phyloP scores from a whole-genome alignment of 768 basidiomycete genomes.

The Hygrocybe punicea region DNA sequence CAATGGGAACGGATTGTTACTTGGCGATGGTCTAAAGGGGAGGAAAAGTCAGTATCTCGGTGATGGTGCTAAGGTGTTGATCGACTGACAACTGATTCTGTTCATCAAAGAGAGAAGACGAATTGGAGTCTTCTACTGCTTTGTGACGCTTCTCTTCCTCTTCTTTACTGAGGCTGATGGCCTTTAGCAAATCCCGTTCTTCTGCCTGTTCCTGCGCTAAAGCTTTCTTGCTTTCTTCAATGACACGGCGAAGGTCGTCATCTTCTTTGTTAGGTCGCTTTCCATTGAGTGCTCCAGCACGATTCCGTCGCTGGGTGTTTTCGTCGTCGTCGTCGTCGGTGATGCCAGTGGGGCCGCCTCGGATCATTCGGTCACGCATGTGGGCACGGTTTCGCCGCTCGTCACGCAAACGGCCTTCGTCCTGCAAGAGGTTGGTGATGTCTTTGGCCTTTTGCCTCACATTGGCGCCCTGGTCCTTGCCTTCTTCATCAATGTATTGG shows the following conservation, averaged over 20 bases:
- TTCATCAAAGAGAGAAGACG: slow-evolving; percentile 81
- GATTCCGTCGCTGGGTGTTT: slow-evolving; percentile 46
- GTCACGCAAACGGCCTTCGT: slow-evolving; percentile 78
- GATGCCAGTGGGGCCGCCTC: slow-evolving; percentile 47
- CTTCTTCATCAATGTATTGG: slow-evolving; percentile 91
- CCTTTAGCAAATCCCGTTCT: slow-evolving; percentile 81
- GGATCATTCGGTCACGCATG: slow-evolving; percentile 95
- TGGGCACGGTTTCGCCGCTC: slow-evolving; percentile 79
- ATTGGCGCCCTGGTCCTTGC: slow-evolving; percentile 98
- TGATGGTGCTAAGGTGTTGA: background rate
- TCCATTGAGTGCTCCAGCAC: background rate
- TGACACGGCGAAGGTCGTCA: slow-evolving; percentile 79
- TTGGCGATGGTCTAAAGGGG: slow-evolving; percentile 30
- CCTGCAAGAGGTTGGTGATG: slow-evolving; percentile 88
- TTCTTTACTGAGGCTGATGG: slow-evolving; percentile 83
- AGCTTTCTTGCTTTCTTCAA: slow-evolving; percentile 83
- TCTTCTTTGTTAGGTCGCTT: slow-evolving; percentile 49
- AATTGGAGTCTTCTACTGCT: slow-evolving; percentile 70
- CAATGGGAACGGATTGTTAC: slow-evolving; percentile 57
- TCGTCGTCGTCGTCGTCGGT: slow-evolving; percentile 36
- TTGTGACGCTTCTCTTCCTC: slow-evolving; percentile 78
- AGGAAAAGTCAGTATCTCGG: slow-evolving; percentile 1
- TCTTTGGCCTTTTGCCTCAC: slow-evolving; percentile 97
- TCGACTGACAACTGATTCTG: slow-evolving; percentile 66
- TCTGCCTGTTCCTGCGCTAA: slow-evolving; percentile 70